Conservation (phyloP, 1,284 basidiomycete genomes). For the Malassezia equina region DNA sequence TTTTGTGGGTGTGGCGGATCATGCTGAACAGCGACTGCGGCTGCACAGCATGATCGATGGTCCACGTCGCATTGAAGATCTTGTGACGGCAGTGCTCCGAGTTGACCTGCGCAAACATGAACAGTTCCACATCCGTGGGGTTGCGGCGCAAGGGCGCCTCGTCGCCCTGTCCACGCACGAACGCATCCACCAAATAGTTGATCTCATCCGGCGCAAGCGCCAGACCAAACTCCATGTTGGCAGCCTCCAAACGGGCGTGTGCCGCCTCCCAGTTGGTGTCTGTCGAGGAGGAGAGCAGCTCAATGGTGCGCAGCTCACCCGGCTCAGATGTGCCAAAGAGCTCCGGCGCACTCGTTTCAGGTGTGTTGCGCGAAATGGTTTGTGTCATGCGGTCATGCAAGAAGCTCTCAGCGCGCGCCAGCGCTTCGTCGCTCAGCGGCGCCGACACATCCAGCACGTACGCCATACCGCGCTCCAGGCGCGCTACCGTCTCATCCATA, state of each 20-base stretch:
- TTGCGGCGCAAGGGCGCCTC: conserved; percentile 43
- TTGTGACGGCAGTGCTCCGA: conserved; percentile 99
- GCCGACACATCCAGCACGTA: conserved; percentile 58
- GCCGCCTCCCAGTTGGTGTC: conserved; percentile 27
- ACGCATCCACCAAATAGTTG: conserved; percentile 81
- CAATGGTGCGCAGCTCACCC: conserved; percentile 62
- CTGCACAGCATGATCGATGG: conserved; percentile 63
- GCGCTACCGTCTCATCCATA: conserved; percentile 60
- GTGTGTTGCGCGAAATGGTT: conserved; percentile 53
- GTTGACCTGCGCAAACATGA: conserved; percentile 99
- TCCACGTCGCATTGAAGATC: conserved; percentile 98
- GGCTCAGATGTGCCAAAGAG: conserved; percentile 66
- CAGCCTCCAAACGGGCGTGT: conserved; percentile 55
- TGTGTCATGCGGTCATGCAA: conserved; percentile 88
- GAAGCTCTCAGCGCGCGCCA: conserved; percentile 21
- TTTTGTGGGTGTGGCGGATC: conserved; percentile 91
- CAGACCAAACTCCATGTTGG: conserved; percentile 77
- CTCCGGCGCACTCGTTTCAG: conserved; percentile 55
- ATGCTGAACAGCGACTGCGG: conserved; percentile 83
- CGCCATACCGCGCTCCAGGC: conserved; percentile 73
- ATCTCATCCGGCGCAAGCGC: conserved; percentile 85
- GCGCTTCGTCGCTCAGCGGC: conserved; percentile 21
- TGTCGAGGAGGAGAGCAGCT: conserved; percentile 48
- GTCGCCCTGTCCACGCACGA: conserved; percentile 52
- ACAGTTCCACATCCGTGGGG: conserved; percentile 84